Conservation (phyloP, 768 basidiomycete species). For the Clavulina sp. region DNA sequence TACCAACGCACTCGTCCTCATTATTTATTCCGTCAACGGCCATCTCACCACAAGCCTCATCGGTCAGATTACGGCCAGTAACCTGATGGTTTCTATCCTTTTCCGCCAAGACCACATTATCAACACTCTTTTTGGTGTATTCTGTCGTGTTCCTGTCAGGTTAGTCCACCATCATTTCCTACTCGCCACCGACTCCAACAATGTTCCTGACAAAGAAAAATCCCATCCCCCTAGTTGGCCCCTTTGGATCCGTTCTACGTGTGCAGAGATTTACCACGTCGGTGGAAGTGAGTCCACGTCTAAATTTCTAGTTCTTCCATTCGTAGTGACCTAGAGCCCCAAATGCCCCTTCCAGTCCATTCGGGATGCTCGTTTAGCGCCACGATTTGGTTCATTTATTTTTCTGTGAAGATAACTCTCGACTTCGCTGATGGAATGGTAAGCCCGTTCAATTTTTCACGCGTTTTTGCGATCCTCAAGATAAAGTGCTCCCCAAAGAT, state of each 20-base stretch:
- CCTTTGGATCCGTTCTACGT: background rate
- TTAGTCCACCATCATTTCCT: no score
- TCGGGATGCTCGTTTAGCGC: constrained; percentile 10
- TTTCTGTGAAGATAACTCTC: constrained; percentile 8
- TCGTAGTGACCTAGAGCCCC: no score
- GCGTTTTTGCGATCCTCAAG: background rate
- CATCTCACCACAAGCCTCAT: constrained; percentile 4
- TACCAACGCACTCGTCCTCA: constrained; percentile 32
- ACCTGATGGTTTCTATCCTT: constrained; percentile 4
- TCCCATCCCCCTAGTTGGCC: background rate
- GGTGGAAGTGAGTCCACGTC: background rate
- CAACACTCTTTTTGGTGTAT: constrained; percentile 4
- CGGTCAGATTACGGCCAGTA: constrained; percentile 6
- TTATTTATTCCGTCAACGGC: constrained; percentile 14
- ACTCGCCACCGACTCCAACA: no score
- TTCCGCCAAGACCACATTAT: constrained; percentile 10
- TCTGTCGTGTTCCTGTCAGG: constrained; percentile 3
- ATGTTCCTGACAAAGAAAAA: no score
- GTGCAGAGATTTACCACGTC: background rate
- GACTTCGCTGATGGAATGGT: constrained; percentile 3
- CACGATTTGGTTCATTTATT: constrained; percentile 9
- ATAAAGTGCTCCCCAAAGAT: background rate
- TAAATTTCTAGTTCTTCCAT: background rate
- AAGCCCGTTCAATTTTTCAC: background rate
- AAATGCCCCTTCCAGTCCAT: constrained; percentile 6